Evolutionary conservation across 1,139 yeast species (phyloP).

Genomic region (Geotrichum macrosporum): DNA sequence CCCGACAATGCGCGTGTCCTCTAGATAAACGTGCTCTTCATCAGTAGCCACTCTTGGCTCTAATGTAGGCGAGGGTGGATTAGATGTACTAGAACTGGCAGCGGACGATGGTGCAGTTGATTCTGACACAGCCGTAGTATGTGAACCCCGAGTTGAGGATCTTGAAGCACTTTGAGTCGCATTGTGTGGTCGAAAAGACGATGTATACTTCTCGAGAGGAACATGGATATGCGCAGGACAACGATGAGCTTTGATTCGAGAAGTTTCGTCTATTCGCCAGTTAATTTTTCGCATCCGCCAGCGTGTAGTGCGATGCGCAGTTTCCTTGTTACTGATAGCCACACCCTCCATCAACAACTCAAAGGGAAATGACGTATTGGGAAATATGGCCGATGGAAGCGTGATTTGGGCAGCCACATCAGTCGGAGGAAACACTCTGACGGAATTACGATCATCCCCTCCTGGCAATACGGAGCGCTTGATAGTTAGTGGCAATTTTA

Average conservation of each 20-base stretch:
- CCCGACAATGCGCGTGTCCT: slow-evolving; percentile 67
- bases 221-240: slow-evolving; percentile 24
- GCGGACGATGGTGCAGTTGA: not conserved
- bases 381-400: slow-evolving; percentile 83
- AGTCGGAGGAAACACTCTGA: slow-evolving; percentile 93
- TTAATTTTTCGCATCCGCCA: slow-evolving; percentile 90
- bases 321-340: slow-evolving; percentile 41
- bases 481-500: slow-evolving; percentile 55
- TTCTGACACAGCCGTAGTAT: not conserved
- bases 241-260: slow-evolving; percentile 51
- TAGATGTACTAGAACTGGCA: slow-evolving; percentile 18
- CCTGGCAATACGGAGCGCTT: slow-evolving; percentile 75
- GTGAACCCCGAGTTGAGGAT: slow-evolving; percentile 1
- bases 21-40: slow-evolving; percentile 46
- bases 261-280: slow-evolving; percentile 84
- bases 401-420: slow-evolving; percentile 81
- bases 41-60: slow-evolving; percentile 28
- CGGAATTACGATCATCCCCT: slow-evolving; percentile 78
- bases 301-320: slow-evolving; percentile 45
- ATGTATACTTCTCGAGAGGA: slow-evolving; percentile 3
- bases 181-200: not conserved
- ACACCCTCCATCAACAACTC: slow-evolving; percentile 81
- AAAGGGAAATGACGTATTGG: slow-evolving; percentile 77
- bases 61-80: slow-evolving; percentile 26
- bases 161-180: not conserved